These are phyloP conservation scores for Metarhizium anisopliae DNA, from an alignment of 2,329 filamentous ascomycete species.

Conservation along the genomic window DNA sequence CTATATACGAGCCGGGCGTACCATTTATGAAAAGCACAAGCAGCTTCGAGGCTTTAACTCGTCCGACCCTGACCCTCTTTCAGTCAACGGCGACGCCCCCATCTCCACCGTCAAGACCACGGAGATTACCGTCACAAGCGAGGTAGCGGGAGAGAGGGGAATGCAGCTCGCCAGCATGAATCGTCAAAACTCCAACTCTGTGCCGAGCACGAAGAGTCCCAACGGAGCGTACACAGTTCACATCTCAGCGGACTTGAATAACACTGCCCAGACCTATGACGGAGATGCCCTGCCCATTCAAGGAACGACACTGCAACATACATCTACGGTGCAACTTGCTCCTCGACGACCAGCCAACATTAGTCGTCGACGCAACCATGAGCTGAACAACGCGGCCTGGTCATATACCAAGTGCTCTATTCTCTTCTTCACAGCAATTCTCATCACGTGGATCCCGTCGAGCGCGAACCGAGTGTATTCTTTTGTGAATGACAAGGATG, in stretches of 20 bases:
- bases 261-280: slow-evolving; percentile 6
- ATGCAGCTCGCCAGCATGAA: slow-evolving; percentile 17
- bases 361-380: slow-evolving; percentile 31
- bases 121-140: slow-evolving; percentile 54
- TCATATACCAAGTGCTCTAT: slow-evolving; percentile 62
- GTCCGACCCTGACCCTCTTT: slow-evolving; percentile 31
- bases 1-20: slow-evolving; percentile 55
- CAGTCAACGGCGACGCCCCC: slow-evolving; percentile 30
- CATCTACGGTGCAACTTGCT: slow-evolving; percentile 7
- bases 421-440: slow-evolving; percentile 61
- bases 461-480: slow-evolving; percentile 70
- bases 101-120: slow-evolving; percentile 47
- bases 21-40: slow-evolving; percentile 58
- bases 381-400: slow-evolving; percentile 56
- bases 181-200: slow-evolving; percentile 9
- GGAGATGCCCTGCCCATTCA: slow-evolving; percentile 20
- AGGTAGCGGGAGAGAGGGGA: slow-evolving; percentile 20
- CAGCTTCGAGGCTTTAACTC: slow-evolving; percentile 48
- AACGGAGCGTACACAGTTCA: slow-evolving; percentile 39
- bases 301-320: slow-evolving; percentile 12
- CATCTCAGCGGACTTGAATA: slow-evolving; percentile 30
- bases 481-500: slow-evolving; percentile 44
- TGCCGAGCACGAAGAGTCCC: slow-evolving; percentile 6
- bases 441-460: slow-evolving; percentile 70
- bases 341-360: slow-evolving; percentile 16